Evolutionary conservation across 2,329 filamentous ascomycete genomes (phyloP).

Genomic region (Colletotrichum cereale): DNA sequence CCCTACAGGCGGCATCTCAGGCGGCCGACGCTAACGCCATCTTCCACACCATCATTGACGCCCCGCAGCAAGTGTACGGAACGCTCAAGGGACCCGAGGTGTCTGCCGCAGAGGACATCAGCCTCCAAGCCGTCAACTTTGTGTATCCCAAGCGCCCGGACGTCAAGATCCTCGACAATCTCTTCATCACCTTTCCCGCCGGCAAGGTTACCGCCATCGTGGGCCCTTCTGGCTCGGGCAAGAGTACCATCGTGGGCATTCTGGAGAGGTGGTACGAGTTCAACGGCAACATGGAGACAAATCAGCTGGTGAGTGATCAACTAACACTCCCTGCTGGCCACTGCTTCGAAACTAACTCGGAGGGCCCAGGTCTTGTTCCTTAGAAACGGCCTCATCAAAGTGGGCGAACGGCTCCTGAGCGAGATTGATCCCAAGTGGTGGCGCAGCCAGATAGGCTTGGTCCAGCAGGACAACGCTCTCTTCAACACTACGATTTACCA

Average conservation of each 20-base stretch:
- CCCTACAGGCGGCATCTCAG: constrained; percentile 51
- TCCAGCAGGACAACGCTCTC: constrained; percentile 74
- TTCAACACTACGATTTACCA: constrained; percentile 67
- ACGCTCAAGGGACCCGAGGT: constrained; percentile 63
- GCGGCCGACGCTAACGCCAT: constrained; percentile 53
- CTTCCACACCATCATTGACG: constrained; percentile 59
- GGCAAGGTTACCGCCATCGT: constrained; percentile 48
- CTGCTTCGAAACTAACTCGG: constrained; percentile 62
- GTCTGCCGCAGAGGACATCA: constrained; percentile 64
- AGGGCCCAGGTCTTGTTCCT: constrained; percentile 52
- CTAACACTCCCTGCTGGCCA: constrained; percentile 84
- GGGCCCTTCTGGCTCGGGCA: constrained; percentile 55
- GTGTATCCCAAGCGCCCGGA: constrained; percentile 52
- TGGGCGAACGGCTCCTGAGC: constrained; percentile 58
- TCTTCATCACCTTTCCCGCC: constrained; percentile 51
- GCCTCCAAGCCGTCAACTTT: constrained; percentile 49
- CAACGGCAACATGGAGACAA: constrained; percentile 30
- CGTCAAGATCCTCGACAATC: constrained; percentile 49
- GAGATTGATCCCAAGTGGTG: constrained; percentile 90
- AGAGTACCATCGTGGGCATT: constrained; percentile 55
- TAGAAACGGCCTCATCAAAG: constrained; percentile 44
- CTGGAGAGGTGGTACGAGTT: constrained; percentile 55
- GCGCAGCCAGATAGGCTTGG: constrained; percentile 89
- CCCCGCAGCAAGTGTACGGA: constrained; percentile 54
- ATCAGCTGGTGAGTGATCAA: constrained; percentile 52